A percentile compares a stretch with the other conserved stretches of the same genome.
Evolutionary conservation across 2,329 filamentous ascomycete species (phyloP).

Genomic region (Parasarocladium wereldwijsianum): DNA sequence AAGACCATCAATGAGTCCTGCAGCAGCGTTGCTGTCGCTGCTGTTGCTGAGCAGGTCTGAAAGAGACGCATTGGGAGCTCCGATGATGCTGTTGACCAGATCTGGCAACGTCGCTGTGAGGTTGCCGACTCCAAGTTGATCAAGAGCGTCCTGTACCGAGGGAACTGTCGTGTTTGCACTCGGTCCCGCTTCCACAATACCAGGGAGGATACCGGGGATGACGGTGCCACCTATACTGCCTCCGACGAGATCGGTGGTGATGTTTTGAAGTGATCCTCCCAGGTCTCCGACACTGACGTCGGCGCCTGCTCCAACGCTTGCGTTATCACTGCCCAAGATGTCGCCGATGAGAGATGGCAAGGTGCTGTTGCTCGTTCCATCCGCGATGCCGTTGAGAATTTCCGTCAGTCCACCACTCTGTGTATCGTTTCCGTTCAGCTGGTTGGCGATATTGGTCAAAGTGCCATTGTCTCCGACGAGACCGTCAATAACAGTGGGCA

Average conservation of each 20-base stretch:
- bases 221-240: background rate
- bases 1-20: constrained; percentile 1
- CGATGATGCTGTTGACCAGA: constrained; percentile 1
- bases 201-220: constrained; percentile 1
- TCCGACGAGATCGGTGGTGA: constrained; percentile 3
- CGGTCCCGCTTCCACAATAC: background rate
- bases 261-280: constrained; percentile 3
- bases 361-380: background rate
- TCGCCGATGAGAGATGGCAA: constrained; percentile 1
- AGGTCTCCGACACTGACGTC: background rate
- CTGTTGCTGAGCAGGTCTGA: background rate
- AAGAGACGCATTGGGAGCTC: constrained; percentile 1
- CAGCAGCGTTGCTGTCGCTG: constrained; percentile 1
- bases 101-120: constrained; percentile 2
- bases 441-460: background rate
- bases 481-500: background rate
- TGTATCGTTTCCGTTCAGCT: background rate
- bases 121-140: constrained; percentile 3
- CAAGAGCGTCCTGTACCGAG: background rate
- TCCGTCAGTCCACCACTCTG: background rate
- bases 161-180: constrained; percentile 3
- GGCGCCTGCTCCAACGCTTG: background rate
- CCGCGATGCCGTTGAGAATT: constrained; percentile 1
- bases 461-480: constrained; percentile 2
- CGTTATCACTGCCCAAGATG: background rate